These are phyloP conservation scores for Neurospora sp. DNA, from an alignment of 2,329 filamentous ascomycete species.

Conservation along the genomic window DNA sequence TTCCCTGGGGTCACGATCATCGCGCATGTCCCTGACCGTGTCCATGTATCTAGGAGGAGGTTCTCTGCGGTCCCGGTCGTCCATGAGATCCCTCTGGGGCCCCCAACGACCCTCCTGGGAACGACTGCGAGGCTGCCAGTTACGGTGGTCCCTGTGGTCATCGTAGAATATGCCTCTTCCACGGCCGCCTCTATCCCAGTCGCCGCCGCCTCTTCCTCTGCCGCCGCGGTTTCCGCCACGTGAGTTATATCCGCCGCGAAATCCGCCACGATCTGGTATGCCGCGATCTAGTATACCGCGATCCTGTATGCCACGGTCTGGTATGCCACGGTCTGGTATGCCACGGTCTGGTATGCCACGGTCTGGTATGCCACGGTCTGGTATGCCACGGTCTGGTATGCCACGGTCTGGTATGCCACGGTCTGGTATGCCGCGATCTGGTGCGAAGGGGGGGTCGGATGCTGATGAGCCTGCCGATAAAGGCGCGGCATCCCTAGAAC, in stretches of 20 bases:
- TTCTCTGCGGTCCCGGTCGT: constrained; percentile 30
- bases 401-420: neutral
- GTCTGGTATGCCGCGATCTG: constrained; percentile 13
- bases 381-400: neutral
- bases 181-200: constrained; percentile 40
- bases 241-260: constrained; percentile 19
- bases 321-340: neutral
- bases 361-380: constrained; percentile 23
- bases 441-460: constrained; percentile 54
- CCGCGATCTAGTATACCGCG: neutral
- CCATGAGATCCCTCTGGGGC: constrained; percentile 31
- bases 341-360: neutral
- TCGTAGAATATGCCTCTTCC: constrained; percentile 47
- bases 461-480: constrained; percentile 61
- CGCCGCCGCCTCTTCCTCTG: constrained; percentile 48
- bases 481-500: constrained; percentile 59
- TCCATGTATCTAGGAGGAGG: constrained; percentile 25
- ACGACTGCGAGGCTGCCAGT: constrained; percentile 53
- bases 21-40: constrained; percentile 29
- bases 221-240: constrained; percentile 48
- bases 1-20: constrained; percentile 42
- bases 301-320: neutral
- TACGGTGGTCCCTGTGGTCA: constrained; percentile 40
- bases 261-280: neutral
- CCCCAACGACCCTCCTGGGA: constrained; percentile 55